phyloP scores from a whole-genome alignment of 257 asterid genomes.

The Solanum pimpinellifolium region DNA sequence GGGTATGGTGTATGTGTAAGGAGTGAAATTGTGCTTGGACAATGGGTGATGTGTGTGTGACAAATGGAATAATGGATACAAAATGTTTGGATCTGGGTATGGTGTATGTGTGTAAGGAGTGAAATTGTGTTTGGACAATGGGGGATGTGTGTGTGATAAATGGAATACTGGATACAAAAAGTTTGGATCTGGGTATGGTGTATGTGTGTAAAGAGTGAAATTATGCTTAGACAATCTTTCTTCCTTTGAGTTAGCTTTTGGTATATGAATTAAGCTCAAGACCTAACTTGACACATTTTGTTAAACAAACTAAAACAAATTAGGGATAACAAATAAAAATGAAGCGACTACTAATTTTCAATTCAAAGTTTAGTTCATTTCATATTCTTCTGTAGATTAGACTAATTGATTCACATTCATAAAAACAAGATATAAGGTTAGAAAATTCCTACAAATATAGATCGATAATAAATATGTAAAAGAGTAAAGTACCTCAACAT shows the following conservation, averaged over 20 bases:
- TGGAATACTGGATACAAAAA: too few relatives aligned
- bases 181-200: neutral
- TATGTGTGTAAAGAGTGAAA: neutral
- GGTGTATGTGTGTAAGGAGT: too few relatives aligned
- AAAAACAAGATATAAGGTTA: neutral
- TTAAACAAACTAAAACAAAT: too few relatives aligned
- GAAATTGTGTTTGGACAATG: too few relatives aligned
- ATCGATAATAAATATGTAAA: neutral
- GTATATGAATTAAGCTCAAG: neutral
- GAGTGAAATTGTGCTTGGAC: too few relatives aligned
- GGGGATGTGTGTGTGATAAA: neutral
- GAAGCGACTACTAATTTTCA: neutral
- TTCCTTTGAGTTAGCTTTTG: neutral
- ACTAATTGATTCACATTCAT: neutral
- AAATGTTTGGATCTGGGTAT: too few relatives aligned
- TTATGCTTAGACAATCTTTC: neutral
- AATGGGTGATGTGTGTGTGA: too few relatives aligned
- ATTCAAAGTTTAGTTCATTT: neutral
- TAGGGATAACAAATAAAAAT: too few relatives aligned
- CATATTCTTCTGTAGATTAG: neutral
- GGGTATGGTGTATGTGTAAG: too few relatives aligned
- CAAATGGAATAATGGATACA: too few relatives aligned
- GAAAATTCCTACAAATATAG: neutral
- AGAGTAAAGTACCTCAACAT: constrained; percentile 34
- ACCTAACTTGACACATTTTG: neutral